Evolutionary conservation across 495 filamentous ascomycete genomes (phyloP), one percentile per base, ranked within the genome.

Genomic region (Aspergillus conjunctus): DNA sequence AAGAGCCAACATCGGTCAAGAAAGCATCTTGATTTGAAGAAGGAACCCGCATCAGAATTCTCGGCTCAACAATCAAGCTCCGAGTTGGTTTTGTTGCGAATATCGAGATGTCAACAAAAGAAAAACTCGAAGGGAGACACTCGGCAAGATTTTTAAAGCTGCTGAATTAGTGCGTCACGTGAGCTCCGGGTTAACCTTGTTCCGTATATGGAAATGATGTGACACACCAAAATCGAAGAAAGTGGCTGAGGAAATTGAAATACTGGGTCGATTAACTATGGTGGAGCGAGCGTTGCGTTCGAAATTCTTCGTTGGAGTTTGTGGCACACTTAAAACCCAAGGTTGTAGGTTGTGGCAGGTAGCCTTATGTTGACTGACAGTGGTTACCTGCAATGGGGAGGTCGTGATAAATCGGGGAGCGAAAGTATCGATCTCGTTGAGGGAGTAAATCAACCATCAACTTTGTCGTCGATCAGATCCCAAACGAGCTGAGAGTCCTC

Each of bases 401-500:
- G 26, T 2, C 26, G 26, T 26, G 26, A 26, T 26, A 26, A 26
- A 5, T 26, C 26, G 26, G 5, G 2, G 26, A 26, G 26, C 26
- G 26, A 26, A 26, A 26, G 26, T 26, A 26, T 26, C 26, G 2
- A 26, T 26, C 26, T 26, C 5, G 26, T 26, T 26, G 26, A 17
- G 43, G 17, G 54, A 30, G 32, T 37, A 5, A 20, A 44, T 58
- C 21, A 53, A 14, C 50, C 37, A 51, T 58, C 55, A 43, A 58
- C 56, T 11, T 59, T 58, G 5, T 69, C 68, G 21, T 75, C 70
- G 31, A 80, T 52, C 0, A 80, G 62, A 49, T 75, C 67, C 77
- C 77, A 80, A 7, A 80, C 26, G 33, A 76, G 50, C 31, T 60
- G 66, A 7, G 72, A 60, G 33, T 77, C 70, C 21, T 73, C 68